A percentile compares a stretch with the other conserved stretches of the same genome.
These are phyloP conservation scores for Microbotryum lychnidis-dioicae DNA, from an alignment of 1,284 basidiomycete species.

Conservation along the genomic window DNA sequence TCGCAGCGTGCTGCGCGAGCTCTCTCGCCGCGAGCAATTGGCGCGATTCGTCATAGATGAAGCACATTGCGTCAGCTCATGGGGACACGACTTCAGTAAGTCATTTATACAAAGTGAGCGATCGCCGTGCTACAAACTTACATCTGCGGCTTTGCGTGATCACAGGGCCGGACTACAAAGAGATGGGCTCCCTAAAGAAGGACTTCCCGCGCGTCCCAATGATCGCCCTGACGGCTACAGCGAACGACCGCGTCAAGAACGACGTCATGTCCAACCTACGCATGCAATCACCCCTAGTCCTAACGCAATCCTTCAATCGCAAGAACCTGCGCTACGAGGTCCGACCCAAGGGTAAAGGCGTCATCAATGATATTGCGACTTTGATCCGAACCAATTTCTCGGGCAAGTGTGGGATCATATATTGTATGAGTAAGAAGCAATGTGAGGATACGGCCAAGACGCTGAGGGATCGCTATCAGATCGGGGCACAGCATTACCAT, in stretches of 20 bases:
- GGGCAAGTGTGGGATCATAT: conserved; percentile 73
- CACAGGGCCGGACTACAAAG: conserved; percentile 41
- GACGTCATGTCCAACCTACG: conserved; percentile 69
- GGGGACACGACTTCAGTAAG: conserved; percentile 75
- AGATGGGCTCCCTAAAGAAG: conserved; percentile 58
- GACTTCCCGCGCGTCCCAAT: conserved; percentile 74
- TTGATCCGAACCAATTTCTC: conserved; percentile 59
- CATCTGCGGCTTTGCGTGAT: background rate
- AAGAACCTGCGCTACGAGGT: conserved; percentile 76
- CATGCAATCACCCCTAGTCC: conserved; percentile 53
- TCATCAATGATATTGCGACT: conserved; percentile 58
- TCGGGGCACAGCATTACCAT: conserved; percentile 77
- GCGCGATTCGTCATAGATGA: conserved; percentile 94
- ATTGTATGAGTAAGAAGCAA: conserved; percentile 61
- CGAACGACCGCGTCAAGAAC: conserved; percentile 62
- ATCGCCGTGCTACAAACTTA: background rate
- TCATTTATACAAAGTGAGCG: conserved; percentile 37
- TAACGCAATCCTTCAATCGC: conserved; percentile 85
- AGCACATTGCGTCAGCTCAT: conserved; percentile 79
- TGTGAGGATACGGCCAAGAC: conserved; percentile 72
- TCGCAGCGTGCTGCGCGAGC: conserved; percentile 50
- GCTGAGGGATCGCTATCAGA: conserved; percentile 50
- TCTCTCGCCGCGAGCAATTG: conserved; percentile 55
- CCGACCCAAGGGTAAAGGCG: conserved; percentile 52
- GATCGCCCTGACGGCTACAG: conserved; percentile 94